A percentile compares a stretch with the other conserved stretches of the same genome.
Conservation (phyloP, 179 eudicot species). For the Patellifolia procumbens region DNA sequence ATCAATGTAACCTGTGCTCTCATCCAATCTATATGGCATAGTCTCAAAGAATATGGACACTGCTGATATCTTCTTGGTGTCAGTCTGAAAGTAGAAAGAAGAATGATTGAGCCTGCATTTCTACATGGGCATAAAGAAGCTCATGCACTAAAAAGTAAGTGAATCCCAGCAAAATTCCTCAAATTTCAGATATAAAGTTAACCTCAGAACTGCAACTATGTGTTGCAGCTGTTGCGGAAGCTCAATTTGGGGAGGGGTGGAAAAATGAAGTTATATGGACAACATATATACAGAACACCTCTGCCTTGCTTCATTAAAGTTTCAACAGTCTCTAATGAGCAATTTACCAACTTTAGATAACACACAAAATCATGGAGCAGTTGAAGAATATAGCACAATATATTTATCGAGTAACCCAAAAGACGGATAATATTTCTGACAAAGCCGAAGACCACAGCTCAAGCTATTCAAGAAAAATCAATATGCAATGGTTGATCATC, state of each 20-base stretch:
- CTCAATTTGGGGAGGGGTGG: neutral
- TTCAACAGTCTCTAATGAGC: neutral
- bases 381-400: neutral
- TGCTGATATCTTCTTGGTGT: conserved; percentile 96
- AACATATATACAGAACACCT: neutral
- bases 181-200: neutral
- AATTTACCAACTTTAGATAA: neutral
- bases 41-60: conserved; percentile 94
- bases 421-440: neutral
- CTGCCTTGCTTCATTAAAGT: neutral
- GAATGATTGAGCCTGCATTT: neutral
- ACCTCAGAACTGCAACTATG: neutral
- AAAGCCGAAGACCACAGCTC: neutral
- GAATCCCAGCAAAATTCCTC: neutral
- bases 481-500: conserved; percentile 1
- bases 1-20: conserved; percentile 90
- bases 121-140: neutral
- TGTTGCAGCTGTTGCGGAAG: too few relatives aligned
- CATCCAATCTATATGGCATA: conserved; percentile 93
- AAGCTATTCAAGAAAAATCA: neutral
- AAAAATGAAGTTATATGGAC: neutral
- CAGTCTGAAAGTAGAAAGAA: conserved; percentile 57
- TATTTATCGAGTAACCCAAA: neutral
- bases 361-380: neutral
- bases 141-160: neutral